These are phyloP conservation scores for Pseudogymnoascus sp. DNA, from an alignment of 2,329 filamentous ascomycete species.

Conservation along the genomic window DNA sequence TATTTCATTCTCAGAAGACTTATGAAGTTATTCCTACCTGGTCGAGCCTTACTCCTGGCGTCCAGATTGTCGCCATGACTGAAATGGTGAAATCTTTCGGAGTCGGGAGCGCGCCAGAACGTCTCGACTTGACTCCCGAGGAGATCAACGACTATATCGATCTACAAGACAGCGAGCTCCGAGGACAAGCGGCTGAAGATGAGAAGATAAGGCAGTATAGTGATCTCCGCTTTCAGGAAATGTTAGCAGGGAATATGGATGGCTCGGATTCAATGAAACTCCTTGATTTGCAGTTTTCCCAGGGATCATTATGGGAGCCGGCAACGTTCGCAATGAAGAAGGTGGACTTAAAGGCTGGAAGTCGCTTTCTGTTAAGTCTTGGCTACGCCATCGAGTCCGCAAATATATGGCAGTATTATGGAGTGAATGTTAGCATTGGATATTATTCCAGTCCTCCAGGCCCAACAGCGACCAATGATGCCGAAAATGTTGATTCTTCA, in stretches of 20 bases:
- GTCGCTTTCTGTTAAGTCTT: neutral
- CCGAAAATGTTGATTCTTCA: neutral
- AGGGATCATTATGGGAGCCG: constrained; percentile 1
- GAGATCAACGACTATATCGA: neutral
- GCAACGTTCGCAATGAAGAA: neutral
- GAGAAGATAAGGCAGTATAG: neutral
- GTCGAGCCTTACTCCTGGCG: neutral
- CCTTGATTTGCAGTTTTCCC: neutral
- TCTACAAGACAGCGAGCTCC: neutral
- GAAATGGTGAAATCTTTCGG: neutral
- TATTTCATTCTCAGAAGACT: neutral
- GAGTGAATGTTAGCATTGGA: neutral
- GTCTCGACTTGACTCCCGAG: neutral
- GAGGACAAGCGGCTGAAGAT: neutral
- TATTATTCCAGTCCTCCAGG: neutral
- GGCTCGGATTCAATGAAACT: neutral
- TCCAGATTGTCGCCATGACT: neutral
- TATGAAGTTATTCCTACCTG: neutral
- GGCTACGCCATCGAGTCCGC: neutral
- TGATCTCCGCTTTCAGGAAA: neutral
- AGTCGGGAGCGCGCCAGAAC: neutral
- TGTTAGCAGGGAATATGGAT: neutral
- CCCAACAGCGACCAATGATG: neutral
- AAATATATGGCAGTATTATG: neutral
- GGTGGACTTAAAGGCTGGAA: neutral